Conservation (phyloP, 1,284 basidiomycete genomes). For the Puccinia triticina region DNA sequence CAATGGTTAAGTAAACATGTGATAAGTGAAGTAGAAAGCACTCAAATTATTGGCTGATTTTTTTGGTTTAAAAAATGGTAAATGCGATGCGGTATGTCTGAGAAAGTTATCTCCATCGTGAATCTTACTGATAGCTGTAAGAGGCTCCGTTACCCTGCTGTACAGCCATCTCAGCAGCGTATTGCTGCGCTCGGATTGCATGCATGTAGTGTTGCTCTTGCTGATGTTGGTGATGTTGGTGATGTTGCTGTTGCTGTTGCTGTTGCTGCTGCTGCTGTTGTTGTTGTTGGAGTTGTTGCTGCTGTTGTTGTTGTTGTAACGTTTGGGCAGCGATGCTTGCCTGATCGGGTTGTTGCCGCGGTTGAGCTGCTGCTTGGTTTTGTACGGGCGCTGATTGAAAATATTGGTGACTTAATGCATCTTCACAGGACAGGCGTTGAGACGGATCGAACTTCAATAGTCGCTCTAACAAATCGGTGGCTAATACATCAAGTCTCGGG, state of each 20-base stretch:
- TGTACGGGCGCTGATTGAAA: constrained; percentile 65
- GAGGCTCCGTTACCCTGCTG: constrained; percentile 44
- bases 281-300: constrained; percentile 46
- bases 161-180: constrained; percentile 52
- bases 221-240: constrained; percentile 45
- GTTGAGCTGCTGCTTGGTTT: constrained; percentile 23
- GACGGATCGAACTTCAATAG: constrained; percentile 95
- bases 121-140: constrained; percentile 41
- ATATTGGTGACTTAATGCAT: constrained; percentile 90
- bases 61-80: neutral
- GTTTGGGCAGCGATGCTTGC: constrained; percentile 28
- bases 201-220: constrained; percentile 48
- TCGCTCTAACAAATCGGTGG: constrained; percentile 90
- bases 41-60: neutral
- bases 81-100: neutral
- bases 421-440: constrained; percentile 86
- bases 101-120: neutral
- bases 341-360: constrained; percentile 38
- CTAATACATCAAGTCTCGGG: constrained; percentile 59
- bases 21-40: neutral
- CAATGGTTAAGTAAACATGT: neutral
- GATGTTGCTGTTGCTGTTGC: constrained; percentile 50
- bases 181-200: constrained; percentile 39
- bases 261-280: constrained; percentile 44
- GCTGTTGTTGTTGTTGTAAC: constrained; percentile 44